Percentiles rank a stretch among this genome's conserved stretches.
Conservation (phyloP, 192 early-diverging fungal genomes). For the Rhizoclosmatium sp. region DNA sequence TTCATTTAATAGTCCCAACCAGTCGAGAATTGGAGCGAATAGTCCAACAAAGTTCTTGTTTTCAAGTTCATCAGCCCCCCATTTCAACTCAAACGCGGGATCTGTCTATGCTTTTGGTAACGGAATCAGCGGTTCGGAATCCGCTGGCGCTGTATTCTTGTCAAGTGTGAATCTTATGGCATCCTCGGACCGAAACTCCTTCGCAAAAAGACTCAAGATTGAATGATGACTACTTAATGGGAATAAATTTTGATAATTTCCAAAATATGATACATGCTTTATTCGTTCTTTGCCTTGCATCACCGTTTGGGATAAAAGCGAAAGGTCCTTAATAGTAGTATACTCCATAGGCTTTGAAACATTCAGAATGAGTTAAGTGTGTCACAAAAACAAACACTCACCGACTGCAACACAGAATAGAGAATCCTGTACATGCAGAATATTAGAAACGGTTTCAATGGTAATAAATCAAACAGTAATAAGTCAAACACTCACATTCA, state of each 20-base stretch:
- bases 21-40: neutral
- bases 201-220: conserved; percentile 47
- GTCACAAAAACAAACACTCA: conserved; percentile 13
- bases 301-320: neutral
- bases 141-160: conserved; percentile 15
- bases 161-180: conserved; percentile 46
- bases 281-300: neutral
- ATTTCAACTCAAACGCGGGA: neutral
- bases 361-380: conserved; percentile 11
- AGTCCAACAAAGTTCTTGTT: conserved; percentile 4
- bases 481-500: conserved; percentile 52
- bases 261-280: neutral
- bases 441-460: conserved; percentile 11
- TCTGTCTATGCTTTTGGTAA: conserved; percentile 20
- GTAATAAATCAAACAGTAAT: neutral
- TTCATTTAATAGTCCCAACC: neutral
- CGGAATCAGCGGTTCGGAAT: neutral
- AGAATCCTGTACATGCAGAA: conserved; percentile 49
- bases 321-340: conserved; percentile 52
- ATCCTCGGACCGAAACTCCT: conserved; percentile 45
- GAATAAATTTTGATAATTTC: conserved; percentile 42
- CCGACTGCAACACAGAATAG: conserved; percentile 64
- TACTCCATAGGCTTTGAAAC: conserved; percentile 52
- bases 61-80: neutral
- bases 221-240: conserved; percentile 33